Conservation (phyloP, 495 filamentous ascomycete species). For the Xylaria nigripes region DNA sequence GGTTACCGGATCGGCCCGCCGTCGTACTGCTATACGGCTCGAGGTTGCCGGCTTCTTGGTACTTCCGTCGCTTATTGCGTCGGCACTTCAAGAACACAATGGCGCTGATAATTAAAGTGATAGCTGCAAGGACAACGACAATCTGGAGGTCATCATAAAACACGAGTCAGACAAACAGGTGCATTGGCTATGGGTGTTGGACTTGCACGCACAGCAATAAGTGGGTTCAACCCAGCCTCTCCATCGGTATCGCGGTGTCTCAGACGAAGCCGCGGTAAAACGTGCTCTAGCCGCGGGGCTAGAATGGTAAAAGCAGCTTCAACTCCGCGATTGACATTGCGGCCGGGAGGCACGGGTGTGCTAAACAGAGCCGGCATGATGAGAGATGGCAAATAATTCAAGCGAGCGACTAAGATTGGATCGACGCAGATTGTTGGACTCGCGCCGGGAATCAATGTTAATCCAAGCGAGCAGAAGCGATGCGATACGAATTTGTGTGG, state of each 20-base stretch:
- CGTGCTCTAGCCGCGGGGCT: neutral
- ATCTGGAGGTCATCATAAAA: conserved; percentile 8
- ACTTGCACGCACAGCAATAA: conserved; percentile 17
- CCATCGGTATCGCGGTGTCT: neutral
- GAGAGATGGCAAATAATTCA: neutral
- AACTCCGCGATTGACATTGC: neutral
- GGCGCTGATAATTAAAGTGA: conserved; percentile 12
- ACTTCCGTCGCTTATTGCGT: conserved; percentile 12
- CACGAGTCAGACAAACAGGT: neutral
- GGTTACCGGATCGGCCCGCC: conserved; percentile 5
- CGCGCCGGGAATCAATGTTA: neutral
- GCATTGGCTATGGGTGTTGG: neutral
- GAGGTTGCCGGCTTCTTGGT: conserved; percentile 11
- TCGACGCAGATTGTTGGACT: neutral
- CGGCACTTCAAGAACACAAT: conserved; percentile 15
- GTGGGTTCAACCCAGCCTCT: neutral
- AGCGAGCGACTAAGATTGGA: conserved; percentile 2
- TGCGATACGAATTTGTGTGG: neutral
- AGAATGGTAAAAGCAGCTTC: neutral
- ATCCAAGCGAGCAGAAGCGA: neutral
- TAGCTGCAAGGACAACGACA: conserved; percentile 15
- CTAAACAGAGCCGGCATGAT: conserved; percentile 10
- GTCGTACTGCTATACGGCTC: conserved; percentile 20
- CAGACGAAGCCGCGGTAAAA: neutral
- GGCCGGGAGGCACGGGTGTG: conserved; percentile 5